Base-by-base conservation (phyloP, 306 rosid genomes). In the Abrus pulchellus region DNA sequence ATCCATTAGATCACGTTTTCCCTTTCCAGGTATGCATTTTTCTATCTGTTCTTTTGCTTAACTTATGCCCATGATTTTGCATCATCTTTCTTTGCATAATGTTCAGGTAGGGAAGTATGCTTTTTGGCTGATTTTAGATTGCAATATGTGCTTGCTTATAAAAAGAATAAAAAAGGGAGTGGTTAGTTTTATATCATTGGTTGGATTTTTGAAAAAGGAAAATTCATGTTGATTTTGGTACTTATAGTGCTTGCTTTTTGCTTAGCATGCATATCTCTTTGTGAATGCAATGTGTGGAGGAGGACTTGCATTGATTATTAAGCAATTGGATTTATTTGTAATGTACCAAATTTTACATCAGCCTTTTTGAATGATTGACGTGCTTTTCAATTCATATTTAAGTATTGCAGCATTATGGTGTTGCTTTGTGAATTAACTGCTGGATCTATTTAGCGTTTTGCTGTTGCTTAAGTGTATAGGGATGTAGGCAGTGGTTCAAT, bases 1-100 rank as follows among this genome's bases (percentile, higher is more conserved):
- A 13, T 92, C 98, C 30, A 82, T 85, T 47, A 90, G 93, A 6
- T 82, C 97, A 9, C 93, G 94, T 27, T 88, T 87, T 83, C 76
- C 92, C 57, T 85, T 81, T 68, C 94, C 96, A 63, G 97, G 98
- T 93, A 87, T 74, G 86, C 48, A 79, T 69, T 12, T 5, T 1
- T 80, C 4, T 60, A 0, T 33, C 10, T 0, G 9, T 52, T 72
- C 47, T 60, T 60, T 52, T 57, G 7, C 53, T 59, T 33, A 44
- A 33, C 14, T 9, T 11, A 27, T 32, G 38, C 60, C 65, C 8
- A 10, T 67, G 5, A 57, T 74, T 74, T 79, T 83, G 29, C 40
- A 12, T 33, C 47, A 32, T 62, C 43, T 52, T 44, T 56, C 56
- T 11, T n/a, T 55, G 33, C 13, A 8, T 50, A 13, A 49, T 32